Evolutionary conservation across 441 rosid species (phyloP).

Genomic region (Populus hybrid): DNA sequence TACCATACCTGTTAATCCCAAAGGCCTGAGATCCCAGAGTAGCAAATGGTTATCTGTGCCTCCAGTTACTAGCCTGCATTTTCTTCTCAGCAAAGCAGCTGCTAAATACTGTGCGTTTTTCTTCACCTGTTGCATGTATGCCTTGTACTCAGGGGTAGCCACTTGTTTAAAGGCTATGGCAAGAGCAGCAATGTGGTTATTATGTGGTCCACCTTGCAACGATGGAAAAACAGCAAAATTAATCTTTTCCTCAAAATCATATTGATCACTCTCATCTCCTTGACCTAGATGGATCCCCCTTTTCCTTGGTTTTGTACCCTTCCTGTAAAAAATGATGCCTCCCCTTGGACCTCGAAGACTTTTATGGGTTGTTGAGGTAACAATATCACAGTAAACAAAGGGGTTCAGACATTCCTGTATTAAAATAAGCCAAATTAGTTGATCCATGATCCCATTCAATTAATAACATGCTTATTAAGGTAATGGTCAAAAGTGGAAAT

Average conservation of each 20-base stretch:
- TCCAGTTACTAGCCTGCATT: constrained; percentile 85
- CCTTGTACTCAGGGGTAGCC: constrained; percentile 76
- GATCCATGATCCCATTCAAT: not conserved
- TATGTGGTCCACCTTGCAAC: constrained; percentile 95
- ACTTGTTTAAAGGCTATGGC: constrained; percentile 93
- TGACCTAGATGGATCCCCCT: constrained; percentile 38
- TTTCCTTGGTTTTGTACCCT: constrained; percentile 70
- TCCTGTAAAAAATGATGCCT: constrained; percentile 87
- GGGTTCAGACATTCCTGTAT: constrained; percentile 79
- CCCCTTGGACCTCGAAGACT: constrained; percentile 97
- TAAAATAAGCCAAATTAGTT: not conserved
- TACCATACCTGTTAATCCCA: constrained; percentile 75
- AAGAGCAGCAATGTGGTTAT: constrained; percentile 97
- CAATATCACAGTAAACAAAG: constrained; percentile 91
- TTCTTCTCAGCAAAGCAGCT: constrained; percentile 66
- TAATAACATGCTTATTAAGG: not conserved
- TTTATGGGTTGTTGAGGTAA: constrained; percentile 97
- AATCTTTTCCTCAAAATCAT: constrained; percentile 84
- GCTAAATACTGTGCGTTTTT: constrained; percentile 92
- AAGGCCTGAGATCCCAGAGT: constrained; percentile 86
- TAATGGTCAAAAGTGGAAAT: not conserved
- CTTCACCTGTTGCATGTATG: constrained; percentile 91
- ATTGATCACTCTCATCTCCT: constrained; percentile 43
- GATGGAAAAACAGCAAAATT: constrained; percentile 91
- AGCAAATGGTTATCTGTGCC: constrained; percentile 96